Evolutionary conservation across 1,284 basidiomycete genomes (phyloP).

Genomic region (Wallemia ichthyophaga): DNA sequence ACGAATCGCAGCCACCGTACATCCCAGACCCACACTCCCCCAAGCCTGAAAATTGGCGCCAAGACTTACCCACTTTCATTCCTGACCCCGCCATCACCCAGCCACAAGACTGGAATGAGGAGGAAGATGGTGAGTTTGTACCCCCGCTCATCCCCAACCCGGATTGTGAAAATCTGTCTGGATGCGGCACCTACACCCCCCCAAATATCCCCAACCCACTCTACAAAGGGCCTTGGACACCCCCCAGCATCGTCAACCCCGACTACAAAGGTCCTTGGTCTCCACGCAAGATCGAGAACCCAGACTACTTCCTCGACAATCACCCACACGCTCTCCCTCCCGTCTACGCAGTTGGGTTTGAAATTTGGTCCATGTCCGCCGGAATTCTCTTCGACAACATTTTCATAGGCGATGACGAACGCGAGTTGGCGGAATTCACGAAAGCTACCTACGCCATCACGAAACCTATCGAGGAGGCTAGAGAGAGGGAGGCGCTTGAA

Average conservation of each 20-base stretch:
- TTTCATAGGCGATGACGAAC: slow-evolving; percentile 60
- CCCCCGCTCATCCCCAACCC: slow-evolving; percentile 39
- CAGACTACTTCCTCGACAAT: slow-evolving; percentile 16
- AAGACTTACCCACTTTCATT: slow-evolving; percentile 48
- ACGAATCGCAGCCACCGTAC: slow-evolving; percentile 72
- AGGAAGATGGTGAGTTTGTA: slow-evolving; percentile 97
- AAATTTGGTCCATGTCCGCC: slow-evolving; percentile 70
- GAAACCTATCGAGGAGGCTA: slow-evolving; percentile 20
- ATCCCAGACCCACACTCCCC: slow-evolving; percentile 58
- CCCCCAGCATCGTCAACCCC: slow-evolving; percentile 83
- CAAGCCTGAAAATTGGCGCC: slow-evolving; percentile 88
- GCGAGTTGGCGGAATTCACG: slow-evolving; percentile 50
- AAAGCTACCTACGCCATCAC: slow-evolving; percentile 60
- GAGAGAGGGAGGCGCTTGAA: slow-evolving; percentile 15
- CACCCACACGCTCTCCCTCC: not conserved
- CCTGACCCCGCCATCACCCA: slow-evolving; percentile 78
- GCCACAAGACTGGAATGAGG: slow-evolving; percentile 98
- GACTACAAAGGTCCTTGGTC: slow-evolving; percentile 90
- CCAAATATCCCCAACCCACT: slow-evolving; percentile 67
- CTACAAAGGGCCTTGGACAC: slow-evolving; percentile 88
- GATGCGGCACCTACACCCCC: slow-evolving; percentile 75
- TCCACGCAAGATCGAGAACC: slow-evolving; percentile 74
- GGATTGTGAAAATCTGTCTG: slow-evolving; percentile 47
- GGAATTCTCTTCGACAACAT: slow-evolving; percentile 36
- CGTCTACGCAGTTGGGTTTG: slow-evolving; percentile 62